Percentiles rank a stretch among this genome's conserved stretches.
These are phyloP conservation scores for Euphorbia peplus DNA, from an alignment of 345 rosid genomes.

Conservation along the genomic window DNA sequence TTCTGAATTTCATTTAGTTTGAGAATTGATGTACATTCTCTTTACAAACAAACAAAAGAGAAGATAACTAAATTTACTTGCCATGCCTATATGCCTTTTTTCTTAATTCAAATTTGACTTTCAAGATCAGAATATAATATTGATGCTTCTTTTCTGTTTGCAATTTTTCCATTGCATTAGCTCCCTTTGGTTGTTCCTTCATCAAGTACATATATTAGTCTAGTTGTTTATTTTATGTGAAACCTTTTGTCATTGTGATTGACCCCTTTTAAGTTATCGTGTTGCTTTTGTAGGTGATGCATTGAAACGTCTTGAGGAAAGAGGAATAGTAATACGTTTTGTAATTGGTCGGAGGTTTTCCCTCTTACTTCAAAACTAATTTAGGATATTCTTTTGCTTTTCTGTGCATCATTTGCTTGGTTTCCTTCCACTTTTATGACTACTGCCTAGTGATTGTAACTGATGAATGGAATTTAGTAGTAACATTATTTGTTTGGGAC, in stretches of 20 bases:
- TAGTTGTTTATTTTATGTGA: background rate
- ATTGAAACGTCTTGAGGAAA: slow-evolving; percentile 76
- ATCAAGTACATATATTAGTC: no score
- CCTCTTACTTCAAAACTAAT: slow-evolving; percentile 22
- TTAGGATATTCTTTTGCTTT: background rate
- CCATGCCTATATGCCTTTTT: background rate
- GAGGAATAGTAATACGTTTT: slow-evolving; percentile 86
- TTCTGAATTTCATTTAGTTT: background rate
- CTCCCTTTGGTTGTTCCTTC: background rate
- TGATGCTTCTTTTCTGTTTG: background rate
- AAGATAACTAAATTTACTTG: no score
- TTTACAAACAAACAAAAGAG: background rate
- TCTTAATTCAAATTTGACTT: background rate
- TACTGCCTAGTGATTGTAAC: background rate
- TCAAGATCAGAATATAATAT: background rate
- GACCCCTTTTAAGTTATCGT: background rate
- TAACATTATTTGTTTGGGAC: slow-evolving; percentile 24
- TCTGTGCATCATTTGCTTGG: slow-evolving; percentile 2
- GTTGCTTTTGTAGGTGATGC: slow-evolving; percentile 56
- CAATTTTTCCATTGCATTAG: background rate
- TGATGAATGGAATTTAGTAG: slow-evolving; percentile 1
- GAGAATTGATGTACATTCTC: background rate
- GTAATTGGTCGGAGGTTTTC: slow-evolving; percentile 92
- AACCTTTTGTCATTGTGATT: background rate
- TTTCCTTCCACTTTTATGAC: slow-evolving; percentile 6